Conservation (phyloP, 768 basidiomycete genomes). For the Galerina marginata region DNA sequence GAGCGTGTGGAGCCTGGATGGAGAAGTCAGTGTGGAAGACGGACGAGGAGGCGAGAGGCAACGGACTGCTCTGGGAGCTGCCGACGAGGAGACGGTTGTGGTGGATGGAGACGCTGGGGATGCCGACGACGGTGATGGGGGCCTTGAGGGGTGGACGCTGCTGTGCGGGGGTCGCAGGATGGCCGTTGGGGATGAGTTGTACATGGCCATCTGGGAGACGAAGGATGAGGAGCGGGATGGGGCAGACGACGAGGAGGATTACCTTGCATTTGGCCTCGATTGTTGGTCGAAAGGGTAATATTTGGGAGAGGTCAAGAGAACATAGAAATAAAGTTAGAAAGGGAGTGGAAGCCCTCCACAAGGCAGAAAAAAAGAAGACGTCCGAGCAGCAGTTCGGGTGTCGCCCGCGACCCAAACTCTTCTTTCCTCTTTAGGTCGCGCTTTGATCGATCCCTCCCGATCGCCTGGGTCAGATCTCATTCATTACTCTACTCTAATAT, state of each 20-base stretch:
- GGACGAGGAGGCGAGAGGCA: constrained; percentile 9
- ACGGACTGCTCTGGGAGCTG: constrained; percentile 72
- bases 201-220: constrained; percentile 29
- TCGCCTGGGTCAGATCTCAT: constrained; percentile 33
- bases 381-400: constrained; percentile 22
- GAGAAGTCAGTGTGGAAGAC: constrained; percentile 18
- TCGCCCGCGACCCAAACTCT: constrained; percentile 21
- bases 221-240: constrained; percentile 17
- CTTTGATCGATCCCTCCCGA: constrained; percentile 23
- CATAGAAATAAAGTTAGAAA: constrained; percentile 30
- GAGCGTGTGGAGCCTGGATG: constrained; percentile 78
- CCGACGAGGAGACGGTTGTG: constrained; percentile 76
- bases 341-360: constrained; percentile 19
- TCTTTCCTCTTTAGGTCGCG: constrained; percentile 24
- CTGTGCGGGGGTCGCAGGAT: constrained; percentile 29
- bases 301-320: constrained; percentile 21
- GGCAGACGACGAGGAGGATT: neutral
- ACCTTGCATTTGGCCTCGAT: constrained; percentile 27
- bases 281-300: constrained; percentile 5
- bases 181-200: constrained; percentile 34
- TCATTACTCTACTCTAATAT: constrained; percentile 54
- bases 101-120: constrained; percentile 78
- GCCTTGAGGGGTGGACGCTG: constrained; percentile 50
- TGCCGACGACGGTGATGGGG: constrained; percentile 69
- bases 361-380: constrained; percentile 33